A percentile compares a stretch with the other conserved stretches of the same genome.
These are phyloP conservation scores for Meyerozyma elateridarum DNA, from an alignment of 1,139 yeast genomes.

Conservation along the genomic window DNA sequence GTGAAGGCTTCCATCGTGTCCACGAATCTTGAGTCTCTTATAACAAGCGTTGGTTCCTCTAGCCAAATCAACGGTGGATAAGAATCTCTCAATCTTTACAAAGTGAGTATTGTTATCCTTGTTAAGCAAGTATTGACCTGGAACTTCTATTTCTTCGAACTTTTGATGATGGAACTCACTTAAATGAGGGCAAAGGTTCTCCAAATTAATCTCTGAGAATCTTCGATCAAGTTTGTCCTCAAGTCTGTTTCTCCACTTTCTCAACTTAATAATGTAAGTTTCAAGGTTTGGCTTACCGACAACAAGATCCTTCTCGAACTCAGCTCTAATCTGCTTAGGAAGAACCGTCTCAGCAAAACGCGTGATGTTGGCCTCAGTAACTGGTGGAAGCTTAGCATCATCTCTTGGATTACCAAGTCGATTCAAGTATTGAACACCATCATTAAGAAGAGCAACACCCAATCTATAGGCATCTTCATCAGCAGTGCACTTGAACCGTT, in stretches of 20 bases:
- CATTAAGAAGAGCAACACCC: constrained; percentile 87
- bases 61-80: constrained; percentile 83
- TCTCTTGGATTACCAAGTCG: constrained; percentile 82
- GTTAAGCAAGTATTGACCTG: constrained; percentile 87
- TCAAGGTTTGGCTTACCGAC: constrained; percentile 85
- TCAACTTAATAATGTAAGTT: constrained; percentile 72
- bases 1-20: constrained; percentile 89
- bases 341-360: constrained; percentile 91
- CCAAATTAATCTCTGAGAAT: constrained; percentile 72
- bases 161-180: constrained; percentile 97
- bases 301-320: constrained; percentile 89
- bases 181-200: constrained; percentile 88
- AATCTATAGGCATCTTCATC: constrained; percentile 96
- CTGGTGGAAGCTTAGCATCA: constrained; percentile 84
- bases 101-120: constrained; percentile 85
- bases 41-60: constrained; percentile 93
- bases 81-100: constrained; percentile 85
- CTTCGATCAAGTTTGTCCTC: constrained; percentile 89
- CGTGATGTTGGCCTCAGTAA: constrained; percentile 85
- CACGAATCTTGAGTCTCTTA: constrained; percentile 83
- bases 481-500: constrained; percentile 87
- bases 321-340: constrained; percentile 85
- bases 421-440: constrained; percentile 85
- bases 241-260: constrained; percentile 89
- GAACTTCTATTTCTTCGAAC: constrained; percentile 95